Conservation (phyloP, 75 land plant genomes). For the Sequoiadendron giganteum region DNA sequence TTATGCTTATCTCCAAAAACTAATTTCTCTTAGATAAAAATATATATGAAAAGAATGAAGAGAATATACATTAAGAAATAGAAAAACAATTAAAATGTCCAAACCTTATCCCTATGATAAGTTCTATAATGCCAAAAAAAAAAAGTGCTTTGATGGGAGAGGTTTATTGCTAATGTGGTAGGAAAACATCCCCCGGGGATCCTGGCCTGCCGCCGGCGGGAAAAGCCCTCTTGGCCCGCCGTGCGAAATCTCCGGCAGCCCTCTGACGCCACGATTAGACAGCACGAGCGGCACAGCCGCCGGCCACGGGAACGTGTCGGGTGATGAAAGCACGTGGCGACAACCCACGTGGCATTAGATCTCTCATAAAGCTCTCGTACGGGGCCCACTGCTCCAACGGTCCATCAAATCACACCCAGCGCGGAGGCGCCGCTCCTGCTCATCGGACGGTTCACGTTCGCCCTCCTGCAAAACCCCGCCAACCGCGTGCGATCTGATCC, state of each 20-base stretch:
- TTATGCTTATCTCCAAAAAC: too few species aligned
- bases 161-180: too few species aligned
- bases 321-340: neutral
- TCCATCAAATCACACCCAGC: neutral
- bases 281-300: neutral
- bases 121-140: too few species aligned
- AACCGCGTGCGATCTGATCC: neutral
- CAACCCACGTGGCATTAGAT: neutral
- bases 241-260: neutral
- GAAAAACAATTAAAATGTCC: too few species aligned
- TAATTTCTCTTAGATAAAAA: too few species aligned
- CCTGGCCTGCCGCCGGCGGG: neutral
- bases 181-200: neutral
- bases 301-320: slow-evolving; percentile 3
- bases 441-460: neutral
- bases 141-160: too few species aligned
- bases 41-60: too few species aligned
- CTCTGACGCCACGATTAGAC: neutral
- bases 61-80: too few species aligned
- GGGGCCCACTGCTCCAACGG: too few species aligned
- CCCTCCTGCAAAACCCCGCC: neutral
- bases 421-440: neutral
- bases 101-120: too few species aligned
- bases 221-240: neutral
- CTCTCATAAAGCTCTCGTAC: too few species aligned